Evolutionary conservation across 1,139 yeast species (phyloP).

Genomic region (Kodamaea ohmeri): DNA sequence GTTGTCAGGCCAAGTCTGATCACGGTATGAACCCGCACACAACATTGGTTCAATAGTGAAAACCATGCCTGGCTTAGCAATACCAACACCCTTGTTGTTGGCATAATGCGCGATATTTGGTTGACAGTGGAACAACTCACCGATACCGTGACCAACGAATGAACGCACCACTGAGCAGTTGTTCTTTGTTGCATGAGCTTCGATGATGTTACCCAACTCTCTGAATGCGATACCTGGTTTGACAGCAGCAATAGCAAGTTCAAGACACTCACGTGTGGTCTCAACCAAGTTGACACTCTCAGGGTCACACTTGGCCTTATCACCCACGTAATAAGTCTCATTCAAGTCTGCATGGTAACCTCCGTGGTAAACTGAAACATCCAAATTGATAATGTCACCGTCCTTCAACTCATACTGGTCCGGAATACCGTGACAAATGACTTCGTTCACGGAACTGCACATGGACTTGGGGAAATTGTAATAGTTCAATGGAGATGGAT

Average conservation of each 20-base stretch:
- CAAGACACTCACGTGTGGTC: conserved; percentile 88
- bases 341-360: conserved; percentile 95
- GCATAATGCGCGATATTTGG: conserved; percentile 96
- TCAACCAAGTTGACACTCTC: conserved; percentile 87
- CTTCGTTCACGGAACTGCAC: conserved; percentile 92
- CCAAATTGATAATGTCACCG: conserved; percentile 93
- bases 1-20: conserved; percentile 92
- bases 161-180: conserved; percentile 85
- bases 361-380: conserved; percentile 77
- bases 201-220: conserved; percentile 84
- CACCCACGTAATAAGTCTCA: conserved; percentile 97
- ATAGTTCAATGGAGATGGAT: conserved; percentile 95
- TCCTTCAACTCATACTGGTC: conserved; percentile 82
- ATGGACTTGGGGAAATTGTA: conserved; percentile 90
- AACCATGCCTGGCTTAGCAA: conserved; percentile 93
- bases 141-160: conserved; percentile 94
- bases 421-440: conserved; percentile 96
- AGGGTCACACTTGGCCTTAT: conserved; percentile 69
- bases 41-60: conserved; percentile 99
- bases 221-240: conserved; percentile 93
- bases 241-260: conserved; percentile 74
- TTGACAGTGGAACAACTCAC: conserved; percentile 82
- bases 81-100: conserved; percentile 88
- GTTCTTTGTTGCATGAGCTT: conserved; percentile 77
- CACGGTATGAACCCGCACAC: conserved; percentile 80